These are phyloP conservation scores for Leptographium lundbergii DNA, from an alignment of 2,329 filamentous ascomycete genomes.

Conservation along the genomic window DNA sequence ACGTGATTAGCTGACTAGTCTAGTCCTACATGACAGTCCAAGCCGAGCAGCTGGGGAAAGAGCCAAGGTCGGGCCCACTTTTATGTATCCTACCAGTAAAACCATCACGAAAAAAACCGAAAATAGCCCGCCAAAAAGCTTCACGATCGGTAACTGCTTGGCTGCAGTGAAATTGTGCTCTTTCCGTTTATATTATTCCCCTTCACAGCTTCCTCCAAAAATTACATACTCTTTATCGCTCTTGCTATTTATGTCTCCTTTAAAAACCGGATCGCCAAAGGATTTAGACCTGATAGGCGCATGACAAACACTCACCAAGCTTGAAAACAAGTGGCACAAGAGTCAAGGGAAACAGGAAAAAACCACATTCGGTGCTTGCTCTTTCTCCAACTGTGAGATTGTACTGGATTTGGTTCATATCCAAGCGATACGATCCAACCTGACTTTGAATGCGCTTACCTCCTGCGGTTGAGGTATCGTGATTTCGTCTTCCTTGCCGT, in stretches of 20 bases:
- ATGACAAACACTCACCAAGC: not conserved
- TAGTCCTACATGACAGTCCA: no score
- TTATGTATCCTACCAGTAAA: no score
- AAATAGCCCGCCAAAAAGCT: no score
- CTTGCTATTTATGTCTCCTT: not conserved
- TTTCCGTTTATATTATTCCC: not conserved
- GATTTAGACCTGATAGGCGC: no score
- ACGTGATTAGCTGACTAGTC: no score
- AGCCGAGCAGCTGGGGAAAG: no score
- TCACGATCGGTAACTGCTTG: no score
- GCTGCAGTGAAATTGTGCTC: not conserved
- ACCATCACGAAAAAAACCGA: no score
- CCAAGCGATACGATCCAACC: not conserved
- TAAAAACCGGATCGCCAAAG: not conserved
- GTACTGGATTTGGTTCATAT: no score
- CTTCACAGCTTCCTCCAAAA: not conserved
- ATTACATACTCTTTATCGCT: not conserved
- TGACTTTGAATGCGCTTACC: not conserved
- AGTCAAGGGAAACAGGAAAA: not conserved
- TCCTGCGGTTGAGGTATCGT: not conserved
- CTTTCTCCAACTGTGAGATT: not conserved
- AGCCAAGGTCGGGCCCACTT: no score
- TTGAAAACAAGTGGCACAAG: not conserved
- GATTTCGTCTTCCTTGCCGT: not conserved
- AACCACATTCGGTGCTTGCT: not conserved